phyloP scores from a whole-genome alignment of 208 protist species.

The Leishmania braziliensis region DNA sequence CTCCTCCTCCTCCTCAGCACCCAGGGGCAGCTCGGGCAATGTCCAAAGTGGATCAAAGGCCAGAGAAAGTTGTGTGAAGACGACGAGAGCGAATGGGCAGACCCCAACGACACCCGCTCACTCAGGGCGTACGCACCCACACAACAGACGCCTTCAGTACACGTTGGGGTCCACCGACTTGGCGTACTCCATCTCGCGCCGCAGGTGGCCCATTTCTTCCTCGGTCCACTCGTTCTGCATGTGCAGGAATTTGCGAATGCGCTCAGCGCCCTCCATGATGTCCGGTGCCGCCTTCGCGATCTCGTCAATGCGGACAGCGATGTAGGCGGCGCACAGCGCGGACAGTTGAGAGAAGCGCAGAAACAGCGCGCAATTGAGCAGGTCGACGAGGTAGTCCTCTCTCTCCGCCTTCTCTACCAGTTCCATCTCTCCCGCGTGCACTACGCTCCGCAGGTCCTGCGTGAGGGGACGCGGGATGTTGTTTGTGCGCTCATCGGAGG shows the following conservation, averaged over 20 bases:
- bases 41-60: neutral
- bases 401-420: conserved; percentile 46
- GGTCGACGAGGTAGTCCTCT: conserved; percentile 38
- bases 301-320: conserved; percentile 58
- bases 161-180: conserved; percentile 57
- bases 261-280: conserved; percentile 75
- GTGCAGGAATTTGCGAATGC: conserved; percentile 54
- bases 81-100: neutral
- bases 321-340: conserved; percentile 55
- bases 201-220: conserved; percentile 68
- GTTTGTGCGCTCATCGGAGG: conserved; percentile 24
- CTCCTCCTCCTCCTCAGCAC: neutral
- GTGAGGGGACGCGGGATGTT: conserved; percentile 56
- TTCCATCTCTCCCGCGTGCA: conserved; percentile 43
- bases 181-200: conserved; percentile 74
- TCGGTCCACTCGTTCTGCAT: conserved; percentile 79
- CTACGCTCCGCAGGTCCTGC: conserved; percentile 27
- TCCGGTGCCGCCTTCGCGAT: conserved; percentile 52
- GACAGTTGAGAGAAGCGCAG: conserved; percentile 53
- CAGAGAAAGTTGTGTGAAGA: neutral
- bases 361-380: conserved; percentile 54
- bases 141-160: conserved; percentile 33
- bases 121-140: neutral
- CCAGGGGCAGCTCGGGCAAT: neutral
- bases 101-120: neutral